Base-by-base conservation (phyloP, 2,329 filamentous ascomycete genomes). In the Lasiodiplodia sp. region DNA sequence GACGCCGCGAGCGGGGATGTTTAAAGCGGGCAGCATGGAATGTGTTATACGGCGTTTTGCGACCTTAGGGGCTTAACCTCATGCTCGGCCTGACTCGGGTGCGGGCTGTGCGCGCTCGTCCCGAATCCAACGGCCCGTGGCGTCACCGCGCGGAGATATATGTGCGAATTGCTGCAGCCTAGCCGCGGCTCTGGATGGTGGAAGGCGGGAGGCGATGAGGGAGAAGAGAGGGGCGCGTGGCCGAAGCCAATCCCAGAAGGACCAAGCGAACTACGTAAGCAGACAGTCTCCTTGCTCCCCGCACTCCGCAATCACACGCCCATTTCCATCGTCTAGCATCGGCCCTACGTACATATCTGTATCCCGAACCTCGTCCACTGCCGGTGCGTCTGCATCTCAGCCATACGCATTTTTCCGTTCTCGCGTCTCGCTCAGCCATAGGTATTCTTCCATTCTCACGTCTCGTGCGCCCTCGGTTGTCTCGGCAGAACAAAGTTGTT, bases 51-150 rank as follows among this genome's bases (percentile, higher is more conserved):
- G 44, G 28, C 44, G 60, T 5, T 10, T 25, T 64, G 28, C 34
- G 34, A 38, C 28, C 60, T 37, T 52, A 64, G 60, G 60, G 60
- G 60, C 60, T 78, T 38, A 85, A 80, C 21, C 57, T 60, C 47
- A 47, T 14, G 23, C 14, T 47, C 38, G 21, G 21, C 10, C 14
- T 47, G 57, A 60, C 57, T 60, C 57, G 57, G 4, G 38, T n/a
- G 8, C 12, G 23, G 37, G 21, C 37, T 60, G 57, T 47, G 57
- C 38, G 57, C 57, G 12, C 25, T 25, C 18, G 37, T 49, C n/a
- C 58, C 58, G 58, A 63, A 2, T 23, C 16, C 58, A 34, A 49
- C 58, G 40, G 40, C 40, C 40, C 18, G 58, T 12, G 57, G 37
- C 18, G 21, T 40, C 34, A 21, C 11, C n/a, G 21, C 21, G 16